Base-by-base conservation (phyloP, 1,284 basidiomycete genomes). In the Puccinia horiana region DNA sequence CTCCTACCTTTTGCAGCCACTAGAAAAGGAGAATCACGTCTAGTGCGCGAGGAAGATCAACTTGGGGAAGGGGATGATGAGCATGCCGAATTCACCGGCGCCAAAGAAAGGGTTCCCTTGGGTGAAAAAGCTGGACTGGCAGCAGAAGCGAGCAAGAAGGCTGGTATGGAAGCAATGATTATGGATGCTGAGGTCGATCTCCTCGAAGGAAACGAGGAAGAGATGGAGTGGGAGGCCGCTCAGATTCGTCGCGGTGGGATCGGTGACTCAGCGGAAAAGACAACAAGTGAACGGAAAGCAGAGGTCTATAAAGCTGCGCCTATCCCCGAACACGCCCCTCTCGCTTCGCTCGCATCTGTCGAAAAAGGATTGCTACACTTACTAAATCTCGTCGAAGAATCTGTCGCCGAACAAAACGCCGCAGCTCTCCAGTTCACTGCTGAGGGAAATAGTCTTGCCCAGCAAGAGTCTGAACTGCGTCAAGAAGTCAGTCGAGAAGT, bases 41-140 rank as follows among this genome's bases (percentile, higher is more conserved):
- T 98, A 23, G 88, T 95, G 87, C 88, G 95, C 77, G 96, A 98
- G 87, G 95, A 97, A 63, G 95, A 98, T 86, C 94, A 96, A 84
- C 87, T 94, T 1, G 95, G 94, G 0, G 94, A 97, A 85, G 95
- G 93, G 0, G 95, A 96, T 81, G 95, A 97, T 85, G 95, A 96
- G 85, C 92, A 91, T 85, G 93, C 95, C 6, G 93, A 94, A 84
- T 97, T 91, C 85, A 97, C 96, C 0, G 94, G 92, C 83, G 93
- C 93, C 0, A 91, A 94, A 86, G 94, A 95, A 83, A 89, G 92
- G 47, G 92, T 98, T 82, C 93, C 94, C 0, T 87, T 98, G 0
- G 94, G 95, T 0, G 94, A 94, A 87, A 93, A 94, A 84, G 92
- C 92, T 0, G 91, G 92, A 83, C 93, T 93, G 85, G 87, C 88